Base-by-base conservation (phyloP, 352 stramenopile genomes). In the Pythium apleroticum region DNA sequence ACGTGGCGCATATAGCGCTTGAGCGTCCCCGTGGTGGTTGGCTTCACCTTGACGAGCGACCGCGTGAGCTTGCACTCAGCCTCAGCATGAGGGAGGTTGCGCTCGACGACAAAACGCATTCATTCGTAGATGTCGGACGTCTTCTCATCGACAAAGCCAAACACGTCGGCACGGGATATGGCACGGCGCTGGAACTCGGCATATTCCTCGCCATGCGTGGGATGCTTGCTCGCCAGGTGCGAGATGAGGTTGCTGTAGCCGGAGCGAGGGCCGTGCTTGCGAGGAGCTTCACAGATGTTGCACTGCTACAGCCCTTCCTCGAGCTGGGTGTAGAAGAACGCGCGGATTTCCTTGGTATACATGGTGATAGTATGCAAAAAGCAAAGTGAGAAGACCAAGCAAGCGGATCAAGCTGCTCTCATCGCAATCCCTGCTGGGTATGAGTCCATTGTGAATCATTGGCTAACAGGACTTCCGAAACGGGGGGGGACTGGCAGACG, bases 41-140 rank as follows among this genome's bases (percentile, higher is more conserved):
- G 52, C 28, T 43, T 10, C 31, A 57, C 45, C 43, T 48, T 35
- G 30, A 63, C 41, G 20, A 60, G 54, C 14, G 8, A 19, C 3
- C 31, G 31, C n/a, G 48, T 56, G 22, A 53, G 56, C 4, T 46
- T 20, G 19, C n/a, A 25, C 39, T 64, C 33, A 12, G 46, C 57
- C 35, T 64, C 57, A 22, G 14, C 50, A 4, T 57, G 57, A 10
- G 57, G 41, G 10, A 58, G 39, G 57, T 64, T 64, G 8, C 57
- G 57, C 14, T 49, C 39, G 25, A 55, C 37, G 3, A 43, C 27
- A 4, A 46, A 59, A 3, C 50, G 48, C 17, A 67, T 55, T 31
- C 55, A 65, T 10, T 69, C 57, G 43, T 56, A 64, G 10, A 64
- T 35, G 48, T 64, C 52, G 50, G 8, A n/a, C 20, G 56, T 37